Evolutionary conservation across 1,284 basidiomycete species (phyloP).

Genomic region (Gomphus sp.): DNA sequence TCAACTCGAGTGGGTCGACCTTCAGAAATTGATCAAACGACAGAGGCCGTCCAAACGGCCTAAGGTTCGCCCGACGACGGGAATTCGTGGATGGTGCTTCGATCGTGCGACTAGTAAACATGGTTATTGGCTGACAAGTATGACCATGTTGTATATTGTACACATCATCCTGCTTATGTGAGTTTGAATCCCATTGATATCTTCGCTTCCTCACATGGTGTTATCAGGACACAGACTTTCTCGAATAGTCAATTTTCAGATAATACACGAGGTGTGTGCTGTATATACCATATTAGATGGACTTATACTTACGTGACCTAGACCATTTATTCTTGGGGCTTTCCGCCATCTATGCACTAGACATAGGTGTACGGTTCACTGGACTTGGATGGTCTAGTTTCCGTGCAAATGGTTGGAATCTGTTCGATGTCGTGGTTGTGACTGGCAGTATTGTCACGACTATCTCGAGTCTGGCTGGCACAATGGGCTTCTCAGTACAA

Average conservation of each 20-base stretch:
- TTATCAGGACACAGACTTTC: constrained; percentile 71
- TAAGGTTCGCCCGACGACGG: constrained; percentile 43
- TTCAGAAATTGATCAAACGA: constrained; percentile 82
- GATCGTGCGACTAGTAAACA: constrained; percentile 86
- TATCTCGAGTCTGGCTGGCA: constrained; percentile 59
- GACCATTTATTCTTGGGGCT: constrained; percentile 76
- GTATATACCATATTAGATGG: not conserved
- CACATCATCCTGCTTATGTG: constrained; percentile 85
- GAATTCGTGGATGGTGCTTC: constrained; percentile 80
- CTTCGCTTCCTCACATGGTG: not conserved
- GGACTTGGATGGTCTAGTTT: constrained; percentile 86
- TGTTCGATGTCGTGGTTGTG: constrained; percentile 84
- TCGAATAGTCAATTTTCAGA: constrained; percentile 48
- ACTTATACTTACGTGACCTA: constrained; percentile 20
- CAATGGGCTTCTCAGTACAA: constrained; percentile 39
- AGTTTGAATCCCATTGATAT: constrained; percentile 20
- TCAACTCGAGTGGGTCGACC: constrained; percentile 94
- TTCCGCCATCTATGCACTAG: constrained; percentile 68
- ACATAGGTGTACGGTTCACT: constrained; percentile 70
- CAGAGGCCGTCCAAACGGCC: constrained; percentile 85
- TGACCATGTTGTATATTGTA: constrained; percentile 78
- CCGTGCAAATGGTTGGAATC: constrained; percentile 84
- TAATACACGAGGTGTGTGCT: constrained; percentile 55
- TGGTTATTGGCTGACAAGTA: constrained; percentile 85
- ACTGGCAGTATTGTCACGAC: constrained; percentile 82